Percentiles rank a stretch among this genome's conserved stretches.
Evolutionary conservation across 306 rosid species (phyloP).

Genomic region (Abrus pulchellus): DNA sequence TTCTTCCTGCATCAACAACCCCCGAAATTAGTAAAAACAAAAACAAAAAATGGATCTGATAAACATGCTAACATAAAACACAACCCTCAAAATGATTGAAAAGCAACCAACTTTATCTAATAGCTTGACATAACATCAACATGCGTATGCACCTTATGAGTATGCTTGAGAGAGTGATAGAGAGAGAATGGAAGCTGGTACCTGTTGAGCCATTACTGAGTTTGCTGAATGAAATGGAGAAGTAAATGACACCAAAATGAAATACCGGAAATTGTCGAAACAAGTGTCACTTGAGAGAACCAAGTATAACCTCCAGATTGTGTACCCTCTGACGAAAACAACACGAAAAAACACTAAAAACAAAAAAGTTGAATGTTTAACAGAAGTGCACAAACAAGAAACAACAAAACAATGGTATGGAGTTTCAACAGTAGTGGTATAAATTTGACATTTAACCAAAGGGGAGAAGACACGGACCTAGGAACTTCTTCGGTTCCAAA

Average conservation of each 20-base stretch:
- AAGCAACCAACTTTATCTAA: constrained; percentile 21
- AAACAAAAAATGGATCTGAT: not conserved
- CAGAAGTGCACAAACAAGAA: not conserved
- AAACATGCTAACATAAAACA: not conserved
- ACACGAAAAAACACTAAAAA: constrained; percentile 25
- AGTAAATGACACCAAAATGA: constrained; percentile 31
- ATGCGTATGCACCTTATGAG: not conserved
- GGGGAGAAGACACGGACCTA: not conserved
- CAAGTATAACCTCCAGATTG: constrained; percentile 51
- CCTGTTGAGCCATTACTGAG: constrained; percentile 70
- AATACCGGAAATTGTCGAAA: constrained; percentile 38
- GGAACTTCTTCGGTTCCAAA: constrained; percentile 7
- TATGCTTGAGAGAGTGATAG: not conserved
- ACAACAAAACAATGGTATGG: not conserved
- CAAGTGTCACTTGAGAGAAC: constrained; percentile 47
- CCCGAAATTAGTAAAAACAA: not conserved
- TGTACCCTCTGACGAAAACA: constrained; percentile 30
- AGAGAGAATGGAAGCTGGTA: constrained; percentile 31
- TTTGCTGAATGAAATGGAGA: constrained; percentile 34
- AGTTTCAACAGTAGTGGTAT: constrained; percentile 28
- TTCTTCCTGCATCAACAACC: constrained; percentile 61
- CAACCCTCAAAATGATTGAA: constrained; percentile 39
- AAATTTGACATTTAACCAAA: constrained; percentile 44
- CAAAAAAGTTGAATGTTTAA: not conserved
- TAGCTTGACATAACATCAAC: constrained; percentile 17